Evolutionary conservation across 1,284 basidiomycete genomes (phyloP).

Genomic region (Sphagnurus paluster): DNA sequence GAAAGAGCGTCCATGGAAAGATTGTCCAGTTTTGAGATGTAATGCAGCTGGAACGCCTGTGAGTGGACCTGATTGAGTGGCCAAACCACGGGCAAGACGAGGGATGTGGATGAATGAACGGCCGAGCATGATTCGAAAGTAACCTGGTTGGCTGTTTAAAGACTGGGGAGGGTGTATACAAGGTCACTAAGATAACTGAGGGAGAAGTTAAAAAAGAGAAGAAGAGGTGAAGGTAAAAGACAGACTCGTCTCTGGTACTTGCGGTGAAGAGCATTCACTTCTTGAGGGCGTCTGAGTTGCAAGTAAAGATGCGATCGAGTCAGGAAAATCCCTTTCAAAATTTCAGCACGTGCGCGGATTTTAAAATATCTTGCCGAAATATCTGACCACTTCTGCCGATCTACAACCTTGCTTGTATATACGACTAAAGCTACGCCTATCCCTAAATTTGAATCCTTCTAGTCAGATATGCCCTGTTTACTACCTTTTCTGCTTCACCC

Average conservation of each 20-base stretch:
- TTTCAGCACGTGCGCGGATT: conserved; percentile 16
- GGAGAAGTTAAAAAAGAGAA: conserved; percentile 18
- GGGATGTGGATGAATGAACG: conserved; percentile 52
- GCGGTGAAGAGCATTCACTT: conserved; percentile 80
- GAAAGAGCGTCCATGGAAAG: conserved; percentile 88
- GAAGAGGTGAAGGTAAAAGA: conserved; percentile 14
- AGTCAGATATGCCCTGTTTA: too few species aligned
- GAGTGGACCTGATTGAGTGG: conserved; percentile 59
- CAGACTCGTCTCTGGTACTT: conserved; percentile 83
- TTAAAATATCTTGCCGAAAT: background rate
- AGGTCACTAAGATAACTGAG: conserved; percentile 82
- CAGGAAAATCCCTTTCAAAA: conserved; percentile 15
- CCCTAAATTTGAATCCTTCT: too few species aligned
- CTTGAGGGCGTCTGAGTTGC: conserved; percentile 25
- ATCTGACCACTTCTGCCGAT: background rate
- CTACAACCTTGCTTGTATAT: background rate
- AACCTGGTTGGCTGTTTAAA: conserved; percentile 45
- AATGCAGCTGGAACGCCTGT: conserved; percentile 74
- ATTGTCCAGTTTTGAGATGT: conserved; percentile 93
- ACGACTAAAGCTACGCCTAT: too few species aligned
- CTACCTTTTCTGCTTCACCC: conserved; percentile 27
- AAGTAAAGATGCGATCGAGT: conserved; percentile 15
- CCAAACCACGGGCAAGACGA: conserved; percentile 57
- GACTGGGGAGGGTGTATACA: conserved; percentile 73
- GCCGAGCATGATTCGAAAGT: conserved; percentile 49